phyloP scores from a whole-genome alignment of 345 rosid genomes.

The Alliaria petiolata region DNA sequence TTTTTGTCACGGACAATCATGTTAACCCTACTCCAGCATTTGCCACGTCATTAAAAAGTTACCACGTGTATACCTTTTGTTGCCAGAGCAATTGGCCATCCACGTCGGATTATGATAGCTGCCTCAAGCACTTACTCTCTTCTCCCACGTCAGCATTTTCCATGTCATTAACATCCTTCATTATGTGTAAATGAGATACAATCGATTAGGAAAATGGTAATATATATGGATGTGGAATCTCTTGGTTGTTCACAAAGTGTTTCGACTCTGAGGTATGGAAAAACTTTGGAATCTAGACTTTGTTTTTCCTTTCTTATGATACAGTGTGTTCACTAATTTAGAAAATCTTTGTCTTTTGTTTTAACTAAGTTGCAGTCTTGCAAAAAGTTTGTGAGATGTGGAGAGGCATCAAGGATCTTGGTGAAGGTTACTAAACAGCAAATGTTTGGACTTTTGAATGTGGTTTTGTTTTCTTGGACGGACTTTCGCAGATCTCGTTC shows the following conservation, averaged over 20 bases:
- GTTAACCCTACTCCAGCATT: too few relatives aligned
- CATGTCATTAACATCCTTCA: too few relatives aligned
- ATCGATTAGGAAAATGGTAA: slow-evolving; percentile 55
- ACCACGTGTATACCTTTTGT: too few relatives aligned
- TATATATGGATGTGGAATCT: slow-evolving; percentile 60
- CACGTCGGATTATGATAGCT: too few relatives aligned
- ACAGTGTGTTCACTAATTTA: slow-evolving; percentile 14
- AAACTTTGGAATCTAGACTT: slow-evolving; percentile 48
- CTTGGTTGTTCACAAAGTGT: slow-evolving; percentile 69
- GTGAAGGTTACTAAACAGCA: slow-evolving; percentile 36
- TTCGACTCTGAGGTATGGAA: slow-evolving; percentile 87
- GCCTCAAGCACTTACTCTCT: too few relatives aligned
- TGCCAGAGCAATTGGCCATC: too few relatives aligned
- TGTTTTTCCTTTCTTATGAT: slow-evolving; percentile 43
- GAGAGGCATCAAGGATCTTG: slow-evolving; percentile 70
- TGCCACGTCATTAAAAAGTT: too few relatives aligned
- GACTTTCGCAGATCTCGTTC: slow-evolving; percentile 93
- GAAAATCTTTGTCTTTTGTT: not conserved
- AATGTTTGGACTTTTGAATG: slow-evolving; percentile 55
- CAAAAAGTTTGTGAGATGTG: slow-evolving; percentile 52
- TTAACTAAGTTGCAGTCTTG: slow-evolving; percentile 15
- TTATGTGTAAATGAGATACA: too few relatives aligned
- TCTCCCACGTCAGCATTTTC: too few relatives aligned
- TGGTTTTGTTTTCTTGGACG: slow-evolving; percentile 69
- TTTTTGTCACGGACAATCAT: too few relatives aligned